Conservation (phyloP, 1,284 basidiomycete genomes). For the Ustilago crameri region DNA sequence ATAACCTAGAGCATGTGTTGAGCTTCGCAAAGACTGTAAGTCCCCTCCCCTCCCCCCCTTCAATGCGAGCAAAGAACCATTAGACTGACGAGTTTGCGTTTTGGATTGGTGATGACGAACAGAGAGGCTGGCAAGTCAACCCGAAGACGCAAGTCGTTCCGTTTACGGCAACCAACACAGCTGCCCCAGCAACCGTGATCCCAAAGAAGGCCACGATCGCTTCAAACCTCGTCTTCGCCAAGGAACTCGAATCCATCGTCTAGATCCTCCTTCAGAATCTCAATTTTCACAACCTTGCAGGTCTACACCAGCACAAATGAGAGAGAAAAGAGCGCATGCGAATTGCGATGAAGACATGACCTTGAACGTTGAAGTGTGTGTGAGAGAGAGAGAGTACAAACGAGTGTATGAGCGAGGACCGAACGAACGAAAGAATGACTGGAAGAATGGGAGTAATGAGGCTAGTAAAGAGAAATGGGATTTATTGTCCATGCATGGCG, state of each 20-base stretch:
- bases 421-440: not conserved
- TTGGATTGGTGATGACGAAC: not conserved
- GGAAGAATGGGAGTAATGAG: not conserved
- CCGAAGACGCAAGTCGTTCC: slow-evolving; percentile 66
- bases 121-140: slow-evolving; percentile 69
- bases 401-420: not conserved
- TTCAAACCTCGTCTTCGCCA: slow-evolving; percentile 64
- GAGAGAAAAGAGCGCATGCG: not conserved
- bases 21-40: slow-evolving; percentile 77
- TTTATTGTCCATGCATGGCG: not conserved
- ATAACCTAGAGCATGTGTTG: slow-evolving; percentile 79
- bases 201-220: slow-evolving; percentile 65
- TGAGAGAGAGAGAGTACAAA: not conserved
- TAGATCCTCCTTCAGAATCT: slow-evolving; percentile 20
- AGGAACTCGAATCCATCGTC: slow-evolving; percentile 67
- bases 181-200: slow-evolving; percentile 35
- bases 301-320: not conserved
- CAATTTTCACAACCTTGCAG: not conserved
- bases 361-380: not conserved
- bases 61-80: not conserved
- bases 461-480: not conserved
- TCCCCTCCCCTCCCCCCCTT: slow-evolving; percentile 4
- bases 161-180: slow-evolving; percentile 51
- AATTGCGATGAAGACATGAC: no score
- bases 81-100: not conserved